Evolutionary conservation across 2,329 filamentous ascomycete species (phyloP).

Genomic region (Trichoderma semiorbis): DNA sequence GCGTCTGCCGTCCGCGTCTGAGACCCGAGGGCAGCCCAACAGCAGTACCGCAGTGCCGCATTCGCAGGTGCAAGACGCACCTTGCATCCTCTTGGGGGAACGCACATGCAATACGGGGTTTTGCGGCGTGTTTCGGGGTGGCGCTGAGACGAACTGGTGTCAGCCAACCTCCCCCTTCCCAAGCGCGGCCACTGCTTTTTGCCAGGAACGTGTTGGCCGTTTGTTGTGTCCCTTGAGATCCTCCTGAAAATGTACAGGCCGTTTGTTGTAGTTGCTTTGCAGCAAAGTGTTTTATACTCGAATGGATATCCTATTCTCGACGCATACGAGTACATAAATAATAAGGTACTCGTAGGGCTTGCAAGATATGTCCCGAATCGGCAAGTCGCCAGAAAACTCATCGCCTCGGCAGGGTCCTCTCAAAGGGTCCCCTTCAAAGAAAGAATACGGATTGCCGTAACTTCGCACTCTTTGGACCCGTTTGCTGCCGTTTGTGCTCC

Average conservation of each 20-base stretch:
- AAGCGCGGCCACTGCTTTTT: background rate
- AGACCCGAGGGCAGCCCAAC: background rate
- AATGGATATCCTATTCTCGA: background rate
- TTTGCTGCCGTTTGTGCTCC: conserved; percentile 5
- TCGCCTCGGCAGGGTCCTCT: background rate
- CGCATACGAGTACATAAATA: background rate
- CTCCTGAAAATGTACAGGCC: background rate
- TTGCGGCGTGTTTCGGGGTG: conserved; percentile 8
- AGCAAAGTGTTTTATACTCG: background rate
- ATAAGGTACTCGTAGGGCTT: background rate
- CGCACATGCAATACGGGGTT: background rate
- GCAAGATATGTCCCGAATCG: conserved; percentile 5
- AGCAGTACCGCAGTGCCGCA: background rate
- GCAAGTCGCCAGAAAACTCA: background rate
- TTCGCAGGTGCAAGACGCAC: background rate
- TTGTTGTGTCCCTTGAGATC: background rate
- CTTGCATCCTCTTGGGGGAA: background rate
- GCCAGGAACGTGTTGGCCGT: background rate
- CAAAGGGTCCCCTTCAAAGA: background rate
- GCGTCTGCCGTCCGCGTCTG: background rate
- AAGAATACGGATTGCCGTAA: background rate
- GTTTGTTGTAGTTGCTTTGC: background rate
- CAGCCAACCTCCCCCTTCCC: background rate
- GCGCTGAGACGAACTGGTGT: conserved; percentile 13
- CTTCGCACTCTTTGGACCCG: background rate